Evolutionary conservation across 345 rosid genomes (phyloP), one percentile per base, ranked within the genome.

Genomic region (Ceriops decandra): DNA sequence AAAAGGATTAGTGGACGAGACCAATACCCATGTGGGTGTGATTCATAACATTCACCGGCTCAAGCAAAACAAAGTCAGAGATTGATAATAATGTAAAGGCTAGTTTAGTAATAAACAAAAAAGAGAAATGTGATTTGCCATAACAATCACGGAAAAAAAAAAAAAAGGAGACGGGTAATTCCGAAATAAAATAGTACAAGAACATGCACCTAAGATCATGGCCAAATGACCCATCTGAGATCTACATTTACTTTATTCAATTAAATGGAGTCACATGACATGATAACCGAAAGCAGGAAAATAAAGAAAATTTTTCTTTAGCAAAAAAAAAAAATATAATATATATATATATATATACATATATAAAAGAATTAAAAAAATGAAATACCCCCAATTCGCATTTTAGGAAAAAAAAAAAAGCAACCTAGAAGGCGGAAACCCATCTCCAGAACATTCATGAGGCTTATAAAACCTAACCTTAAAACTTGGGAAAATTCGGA

Each of bases 171-270:
- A 60, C 66, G 33, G 31, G 8, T 51, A 11, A 33, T 19, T 62
- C 21, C 47, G 30, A 38, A 68, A 68, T 42, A 58, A 58, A 66
- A 36, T 56, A 68, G 42, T 6, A 1, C 9, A 38, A 68, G 60
- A 19, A 31, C 47, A 15, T 6, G 46, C 30, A 68, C 38, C n/a
- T 27, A 59, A 54, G 6, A 20, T 13, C 19, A 26, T 13, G 21
- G 46, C 64, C 73, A 62, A 67, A 69, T 69, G 67, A n/a, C 21
- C 24, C 59, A 60, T 69, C 73, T 33, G 28, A 69, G 73, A 69
- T 69, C 73, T 66, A 69, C 10, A 54, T n/a, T 22, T 26, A 38
- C 47, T 11, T 2, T 38, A 38, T 38, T 38, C 16, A 38, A 38
- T 38, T 4, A 38, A 38, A 38, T 38, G 1, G 47, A 38, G 16